Conservation (phyloP, 1,284 basidiomycete species). For the Hemileia vastatrix region DNA sequence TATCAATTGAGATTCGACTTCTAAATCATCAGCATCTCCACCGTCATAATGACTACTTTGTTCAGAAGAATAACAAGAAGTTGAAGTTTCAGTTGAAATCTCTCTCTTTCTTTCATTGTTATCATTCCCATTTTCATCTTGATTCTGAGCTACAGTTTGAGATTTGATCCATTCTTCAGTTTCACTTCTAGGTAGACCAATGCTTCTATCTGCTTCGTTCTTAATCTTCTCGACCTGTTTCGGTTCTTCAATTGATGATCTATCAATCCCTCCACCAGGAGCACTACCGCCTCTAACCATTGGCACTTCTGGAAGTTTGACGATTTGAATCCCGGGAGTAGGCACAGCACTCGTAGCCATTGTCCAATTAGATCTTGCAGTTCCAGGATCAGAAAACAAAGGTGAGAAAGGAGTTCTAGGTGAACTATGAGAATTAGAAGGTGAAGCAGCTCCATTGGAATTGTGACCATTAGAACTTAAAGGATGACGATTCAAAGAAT, state of each 20-base stretch:
- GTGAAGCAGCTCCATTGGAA: constrained; percentile 15
- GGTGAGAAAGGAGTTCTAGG: constrained; percentile 34
- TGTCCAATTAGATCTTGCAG: background rate
- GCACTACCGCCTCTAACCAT: background rate
- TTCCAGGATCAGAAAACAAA: constrained; percentile 29
- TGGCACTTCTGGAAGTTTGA: background rate
- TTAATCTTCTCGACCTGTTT: background rate
- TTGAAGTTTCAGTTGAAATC: background rate
- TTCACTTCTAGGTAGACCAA: constrained; percentile 19
- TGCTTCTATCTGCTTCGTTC: constrained; percentile 23
- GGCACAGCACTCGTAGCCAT: background rate
- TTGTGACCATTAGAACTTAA: too few species aligned
- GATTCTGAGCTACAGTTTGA: background rate
- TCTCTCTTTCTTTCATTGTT: background rate
- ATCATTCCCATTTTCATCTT: background rate
- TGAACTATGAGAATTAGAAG: constrained; percentile 25
- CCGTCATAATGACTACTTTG: background rate
- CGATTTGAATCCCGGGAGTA: background rate
- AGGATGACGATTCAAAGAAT: background rate
- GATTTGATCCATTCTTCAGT: constrained; percentile 21
- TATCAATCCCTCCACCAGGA: background rate
- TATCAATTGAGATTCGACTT: background rate
- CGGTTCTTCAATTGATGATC: background rate
- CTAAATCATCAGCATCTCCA: background rate
- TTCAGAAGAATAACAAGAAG: background rate